Evolutionary conservation across 495 filamentous ascomycete species (phyloP), one percentile per base, ranked within the genome.

Genomic region (Hypoxylon perforatum): DNA sequence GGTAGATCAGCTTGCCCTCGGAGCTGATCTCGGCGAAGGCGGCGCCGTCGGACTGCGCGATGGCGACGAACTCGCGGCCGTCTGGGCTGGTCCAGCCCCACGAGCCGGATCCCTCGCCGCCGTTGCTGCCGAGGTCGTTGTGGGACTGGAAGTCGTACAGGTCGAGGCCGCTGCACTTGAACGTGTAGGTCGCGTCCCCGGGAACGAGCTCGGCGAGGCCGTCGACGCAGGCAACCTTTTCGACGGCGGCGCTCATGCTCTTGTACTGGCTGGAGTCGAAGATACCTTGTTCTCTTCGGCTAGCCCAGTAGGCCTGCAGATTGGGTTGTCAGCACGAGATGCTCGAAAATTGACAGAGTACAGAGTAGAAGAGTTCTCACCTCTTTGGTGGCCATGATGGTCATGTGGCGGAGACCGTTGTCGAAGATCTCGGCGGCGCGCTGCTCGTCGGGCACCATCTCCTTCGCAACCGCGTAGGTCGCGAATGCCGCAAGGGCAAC

Each of bases 51-150:
- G 76, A 76, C 62, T 88, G 86, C 1, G 79, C 85, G 39, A 88
- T 79, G 30, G 82, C 85, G 22, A 84, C 77, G 69, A 88, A 83
- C 57, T 88, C 86, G 11, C 85, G 81, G n/a, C 84, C 86, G n/a
- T 80, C 75, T 0, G 69, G 65, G 7, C 80, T 84, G 0, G 86
- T 87, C 86, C 86, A 87, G 1, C 85, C 86, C 80, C 78, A 82
- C 0, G 77, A 80, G 5, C 73, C 75, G n/a, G 79, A 70, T n/a
- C 79, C 79, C 54, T 73, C 67, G 46, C 76, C 77, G 15, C 59
- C 69, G 28, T 59, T 66, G 57, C 78, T 83, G 12, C 85, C 84
- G 3, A 88, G 74, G 42, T 79, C 77, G 0, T 75, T 76, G 69
- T 87, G 86, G 28, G 70, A 74, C 30, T 78, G 62, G 69, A 88